These are phyloP conservation scores for Phytophthora cactorum DNA, from an alignment of 352 stramenopile genomes.

Conservation along the genomic window DNA sequence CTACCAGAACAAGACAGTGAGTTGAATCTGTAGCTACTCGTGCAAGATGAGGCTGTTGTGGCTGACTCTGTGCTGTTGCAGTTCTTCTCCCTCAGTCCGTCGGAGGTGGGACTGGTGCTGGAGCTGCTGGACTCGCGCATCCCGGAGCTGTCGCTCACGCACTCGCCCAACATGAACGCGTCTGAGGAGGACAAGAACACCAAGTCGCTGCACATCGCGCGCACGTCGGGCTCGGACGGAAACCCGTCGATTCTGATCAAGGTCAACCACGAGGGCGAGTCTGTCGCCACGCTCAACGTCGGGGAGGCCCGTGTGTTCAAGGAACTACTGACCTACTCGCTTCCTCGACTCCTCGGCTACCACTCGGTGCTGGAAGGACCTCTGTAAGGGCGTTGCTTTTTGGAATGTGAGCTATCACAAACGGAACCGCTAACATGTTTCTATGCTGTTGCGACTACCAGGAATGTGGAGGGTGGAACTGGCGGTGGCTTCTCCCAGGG, in stretches of 20 bases:
- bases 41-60: neutral
- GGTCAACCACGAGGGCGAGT: conserved; percentile 56
- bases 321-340: conserved; percentile 80
- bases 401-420: neutral
- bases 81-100: conserved; percentile 84
- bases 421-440: conserved; percentile 1
- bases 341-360: conserved; percentile 80
- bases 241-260: conserved; percentile 66
- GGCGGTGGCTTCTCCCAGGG: conserved; percentile 30
- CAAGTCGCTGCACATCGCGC: conserved; percentile 58
- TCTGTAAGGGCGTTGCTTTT: conserved; percentile 45
- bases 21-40: neutral
- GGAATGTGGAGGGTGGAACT: conserved; percentile 54
- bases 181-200: conserved; percentile 56
- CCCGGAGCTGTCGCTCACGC: conserved; percentile 67
- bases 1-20: conserved; percentile 85
- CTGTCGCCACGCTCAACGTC: conserved; percentile 62
- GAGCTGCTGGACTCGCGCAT: conserved; percentile 78
- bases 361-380: conserved; percentile 77
- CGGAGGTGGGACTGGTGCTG: conserved; percentile 78
- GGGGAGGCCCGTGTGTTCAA: conserved; percentile 75
- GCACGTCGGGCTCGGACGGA: conserved; percentile 46
- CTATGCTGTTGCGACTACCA: conserved; percentile 18
- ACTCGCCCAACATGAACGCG: conserved; percentile 85
- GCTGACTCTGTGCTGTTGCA: conserved; percentile 33